Conservation (phyloP, 768 basidiomycete species). For the Astraeus odoratus region DNA sequence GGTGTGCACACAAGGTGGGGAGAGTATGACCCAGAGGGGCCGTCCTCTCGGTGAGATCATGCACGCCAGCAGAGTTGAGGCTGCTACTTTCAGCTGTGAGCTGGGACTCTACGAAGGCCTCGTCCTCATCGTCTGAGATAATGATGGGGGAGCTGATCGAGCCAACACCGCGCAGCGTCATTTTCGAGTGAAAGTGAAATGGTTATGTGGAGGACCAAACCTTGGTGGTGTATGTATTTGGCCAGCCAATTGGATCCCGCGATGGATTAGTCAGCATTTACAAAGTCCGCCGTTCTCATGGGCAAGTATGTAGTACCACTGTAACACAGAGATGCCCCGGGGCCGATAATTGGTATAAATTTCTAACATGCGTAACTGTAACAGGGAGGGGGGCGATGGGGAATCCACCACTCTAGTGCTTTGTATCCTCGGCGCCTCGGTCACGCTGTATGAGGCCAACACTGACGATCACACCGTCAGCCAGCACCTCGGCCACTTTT, state of each 20-base stretch:
- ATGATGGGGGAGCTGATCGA: constrained; percentile 23
- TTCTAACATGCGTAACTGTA: too few species aligned
- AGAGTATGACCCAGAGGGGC: not conserved
- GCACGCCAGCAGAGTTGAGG: not conserved
- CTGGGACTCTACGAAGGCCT: constrained; percentile 11
- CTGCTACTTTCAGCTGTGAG: not conserved
- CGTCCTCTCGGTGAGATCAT: not conserved
- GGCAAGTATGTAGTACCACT: too few species aligned
- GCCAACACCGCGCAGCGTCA: constrained; percentile 12
- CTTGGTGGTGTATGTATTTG: too few species aligned
- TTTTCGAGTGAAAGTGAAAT: not conserved
- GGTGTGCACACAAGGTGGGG: too few species aligned
- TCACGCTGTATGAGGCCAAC: constrained; percentile 68
- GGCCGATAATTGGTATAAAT: too few species aligned
- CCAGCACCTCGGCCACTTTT: constrained; percentile 63
- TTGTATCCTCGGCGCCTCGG: constrained; percentile 14
- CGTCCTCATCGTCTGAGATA: constrained; percentile 23
- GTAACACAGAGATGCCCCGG: too few species aligned
- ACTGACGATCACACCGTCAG: constrained; percentile 67
- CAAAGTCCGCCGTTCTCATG: too few species aligned
- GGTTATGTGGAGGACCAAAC: too few species aligned
- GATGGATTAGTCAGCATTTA: too few species aligned
- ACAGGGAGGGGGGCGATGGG: not conserved
- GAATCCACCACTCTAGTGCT: constrained; percentile 6
- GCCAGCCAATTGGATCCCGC: too few species aligned